Base-by-base conservation (phyloP, 345 rosid genomes). In the sweet orange (Citrus sinensis) region DNA sequence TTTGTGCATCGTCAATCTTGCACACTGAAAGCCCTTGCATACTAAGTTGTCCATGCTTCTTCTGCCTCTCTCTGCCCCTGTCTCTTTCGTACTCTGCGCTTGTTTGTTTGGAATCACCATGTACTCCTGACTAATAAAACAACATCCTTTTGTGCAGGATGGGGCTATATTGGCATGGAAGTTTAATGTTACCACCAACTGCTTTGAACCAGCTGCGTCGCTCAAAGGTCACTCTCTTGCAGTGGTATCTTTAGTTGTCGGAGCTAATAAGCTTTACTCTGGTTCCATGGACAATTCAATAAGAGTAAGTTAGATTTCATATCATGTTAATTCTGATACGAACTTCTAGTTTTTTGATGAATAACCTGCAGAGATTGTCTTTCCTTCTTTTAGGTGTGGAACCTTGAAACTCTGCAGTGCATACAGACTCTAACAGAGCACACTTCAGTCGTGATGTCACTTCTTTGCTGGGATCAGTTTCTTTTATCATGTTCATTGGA, bases 381-480 rank as follows among this genome's bases (percentile, higher is more conserved):
- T 54, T 54, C 22, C 58, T 51, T 70, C 69, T 78, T 71, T 67
- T 68, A 93, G 98, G 97, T 93, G 30, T 97, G 99, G 98, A 97
- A 87, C 82, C 88, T 97, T 42, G 98, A 94, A 78, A 92, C 82
- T 76, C 86, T 97, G 85, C 98, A 94, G 79, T 94, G 99, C 76
- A 74, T 97, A 81, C 98, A 97, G 86, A 90, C 94, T 2, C 85
- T 94, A 73, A 86, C 86, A 0, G 97, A 86, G 61, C 99, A 97
- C 80, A 86, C 91, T 68, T 81, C 91, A 25, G 97, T 97, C 27
- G 98, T 97, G 61, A 97, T 92, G 98, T 97, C 98, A 59, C 90
- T 94, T 79, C 95, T 94, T 75, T 97, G 99, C 86, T 96, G 98
- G 99, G 99, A 96, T 77, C 97, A 94, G 81, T 96, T 94, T 86